A percentile compares a stretch with the other conserved stretches of the same genome.
Evolutionary conservation across 2,329 filamentous ascomycete species (phyloP).

Genomic region (Hypoxylon sp.): DNA sequence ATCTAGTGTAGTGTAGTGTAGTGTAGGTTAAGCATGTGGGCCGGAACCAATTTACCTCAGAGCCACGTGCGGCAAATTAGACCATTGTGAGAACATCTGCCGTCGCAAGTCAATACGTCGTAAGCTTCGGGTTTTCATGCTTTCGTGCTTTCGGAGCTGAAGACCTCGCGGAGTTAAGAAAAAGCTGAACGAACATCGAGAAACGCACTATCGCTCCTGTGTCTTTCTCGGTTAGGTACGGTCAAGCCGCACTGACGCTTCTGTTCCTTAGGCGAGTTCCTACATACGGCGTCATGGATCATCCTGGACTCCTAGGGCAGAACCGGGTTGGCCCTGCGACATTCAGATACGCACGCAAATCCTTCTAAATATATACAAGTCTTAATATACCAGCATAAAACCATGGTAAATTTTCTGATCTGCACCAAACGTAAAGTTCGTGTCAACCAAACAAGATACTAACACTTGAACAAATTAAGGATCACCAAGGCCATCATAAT

Average conservation of each 20-base stretch:
- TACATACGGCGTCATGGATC: slow-evolving; percentile 15
- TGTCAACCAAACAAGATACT: slow-evolving; percentile 2
- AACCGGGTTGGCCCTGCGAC: slow-evolving; percentile 28
- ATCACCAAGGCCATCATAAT: not conserved
- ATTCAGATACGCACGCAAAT: slow-evolving; percentile 20
- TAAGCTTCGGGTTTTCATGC: slow-evolving; percentile 14
- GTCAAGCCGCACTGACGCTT: slow-evolving; percentile 26
- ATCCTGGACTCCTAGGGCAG: not conserved
- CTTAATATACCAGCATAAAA: slow-evolving; percentile 11
- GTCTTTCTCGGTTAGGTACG: slow-evolving; percentile 27
- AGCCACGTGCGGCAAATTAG: slow-evolving; percentile 34
- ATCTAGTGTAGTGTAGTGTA: no score
- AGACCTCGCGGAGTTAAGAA: slow-evolving; percentile 1
- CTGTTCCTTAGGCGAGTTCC: slow-evolving; percentile 10
- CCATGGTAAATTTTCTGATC: slow-evolving; percentile 3
- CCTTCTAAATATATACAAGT: slow-evolving; percentile 36
- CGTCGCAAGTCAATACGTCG: slow-evolving; percentile 27
- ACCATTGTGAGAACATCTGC: slow-evolving; percentile 14
- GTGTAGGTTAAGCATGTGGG: no score
- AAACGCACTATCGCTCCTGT: slow-evolving; percentile 13
- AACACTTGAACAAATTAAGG: slow-evolving; percentile 14
- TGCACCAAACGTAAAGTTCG: slow-evolving; percentile 5
- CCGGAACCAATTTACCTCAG: slow-evolving; percentile 8
- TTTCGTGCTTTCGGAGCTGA: not conserved
- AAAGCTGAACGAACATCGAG: slow-evolving; percentile 8